phyloP scores from a whole-genome alignment of 805 yeast species.

The Saccharomycopsis guyanensis region DNA sequence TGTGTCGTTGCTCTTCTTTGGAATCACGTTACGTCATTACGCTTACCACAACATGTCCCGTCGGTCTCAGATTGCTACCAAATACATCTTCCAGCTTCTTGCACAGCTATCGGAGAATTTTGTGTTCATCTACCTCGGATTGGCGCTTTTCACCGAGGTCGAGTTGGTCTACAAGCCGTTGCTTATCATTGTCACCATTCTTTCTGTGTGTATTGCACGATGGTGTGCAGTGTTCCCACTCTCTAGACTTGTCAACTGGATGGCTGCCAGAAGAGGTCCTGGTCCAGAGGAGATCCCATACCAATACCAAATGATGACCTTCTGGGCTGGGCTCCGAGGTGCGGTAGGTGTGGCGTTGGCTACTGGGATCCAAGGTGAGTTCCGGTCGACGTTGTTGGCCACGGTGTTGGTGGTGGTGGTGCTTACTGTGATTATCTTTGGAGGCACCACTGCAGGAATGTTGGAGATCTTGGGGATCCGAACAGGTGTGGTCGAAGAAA shows the following conservation, averaged over 20 bases:
- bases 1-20: constrained; percentile 89
- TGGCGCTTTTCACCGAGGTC: constrained; percentile 92
- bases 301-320: constrained; percentile 96
- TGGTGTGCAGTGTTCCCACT: constrained; percentile 98
- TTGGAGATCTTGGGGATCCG: constrained; percentile 87
- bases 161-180: constrained; percentile 92
- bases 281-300: constrained; percentile 84
- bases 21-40: constrained; percentile 93
- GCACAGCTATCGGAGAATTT: constrained; percentile 96
- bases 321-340: constrained; percentile 99
- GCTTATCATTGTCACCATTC: constrained; percentile 80
- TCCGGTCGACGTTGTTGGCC: constrained; percentile 80
- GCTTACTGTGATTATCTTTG: constrained; percentile 88
- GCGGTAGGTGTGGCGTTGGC: constrained; percentile 99
- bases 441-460: constrained; percentile 99
- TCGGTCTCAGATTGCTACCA: constrained; percentile 92
- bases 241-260: constrained; percentile 75
- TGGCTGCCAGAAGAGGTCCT: constrained; percentile 24
- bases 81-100: constrained; percentile 85
- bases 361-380: constrained; percentile 93
- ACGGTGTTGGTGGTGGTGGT: constrained; percentile 96
- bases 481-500: constrained; percentile 81
- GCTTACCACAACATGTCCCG: constrained; percentile 97
- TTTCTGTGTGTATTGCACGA: constrained; percentile 88
- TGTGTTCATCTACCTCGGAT: constrained; percentile 89